A percentile compares a stretch with the other conserved stretches of the same genome.
These are phyloP conservation scores for Talaromyces nanjingensis DNA, from an alignment of 495 filamentous ascomycete species.

Conservation along the genomic window DNA sequence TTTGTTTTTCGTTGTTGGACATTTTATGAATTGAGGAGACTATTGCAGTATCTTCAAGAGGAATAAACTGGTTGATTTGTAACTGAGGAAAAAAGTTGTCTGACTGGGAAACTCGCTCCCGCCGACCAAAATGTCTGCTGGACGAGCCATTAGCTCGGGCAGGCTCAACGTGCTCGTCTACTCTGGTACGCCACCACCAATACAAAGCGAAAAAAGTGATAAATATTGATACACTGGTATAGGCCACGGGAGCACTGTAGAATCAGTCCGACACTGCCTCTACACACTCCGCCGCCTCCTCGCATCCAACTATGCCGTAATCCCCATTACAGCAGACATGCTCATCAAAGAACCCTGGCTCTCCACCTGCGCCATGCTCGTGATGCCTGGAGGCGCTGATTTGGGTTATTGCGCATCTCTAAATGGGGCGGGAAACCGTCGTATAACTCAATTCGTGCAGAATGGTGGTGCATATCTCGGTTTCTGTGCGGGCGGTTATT, in stretches of 20 bases:
- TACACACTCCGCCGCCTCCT: conserved; percentile 83
- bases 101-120: too few species aligned
- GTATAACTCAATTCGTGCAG: conserved; percentile 76
- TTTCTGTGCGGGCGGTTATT: conserved; percentile 93
- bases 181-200: conserved; percentile 48
- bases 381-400: conserved; percentile 93
- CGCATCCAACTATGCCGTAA: conserved; percentile 91
- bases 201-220: neutral
- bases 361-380: conserved; percentile 76
- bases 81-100: neutral
- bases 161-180: conserved; percentile 79
- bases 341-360: conserved; percentile 91
- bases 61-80: neutral
- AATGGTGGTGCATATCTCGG: conserved; percentile 83
- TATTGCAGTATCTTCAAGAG: neutral
- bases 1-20: conserved; percentile 32
- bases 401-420: conserved; percentile 82
- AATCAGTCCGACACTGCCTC: conserved; percentile 84
- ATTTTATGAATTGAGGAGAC: conserved; percentile 18
- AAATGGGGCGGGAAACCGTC: conserved; percentile 80
- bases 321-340: conserved; percentile 67
- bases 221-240: conserved; percentile 10
- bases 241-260: conserved; percentile 80
- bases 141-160: neutral
- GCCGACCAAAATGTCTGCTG: neutral